Percentiles rank a stretch among this genome's conserved stretches.
These are phyloP conservation scores for Pilatotrama ljubarskyi DNA, from an alignment of 768 basidiomycete genomes.

Conservation along the genomic window DNA sequence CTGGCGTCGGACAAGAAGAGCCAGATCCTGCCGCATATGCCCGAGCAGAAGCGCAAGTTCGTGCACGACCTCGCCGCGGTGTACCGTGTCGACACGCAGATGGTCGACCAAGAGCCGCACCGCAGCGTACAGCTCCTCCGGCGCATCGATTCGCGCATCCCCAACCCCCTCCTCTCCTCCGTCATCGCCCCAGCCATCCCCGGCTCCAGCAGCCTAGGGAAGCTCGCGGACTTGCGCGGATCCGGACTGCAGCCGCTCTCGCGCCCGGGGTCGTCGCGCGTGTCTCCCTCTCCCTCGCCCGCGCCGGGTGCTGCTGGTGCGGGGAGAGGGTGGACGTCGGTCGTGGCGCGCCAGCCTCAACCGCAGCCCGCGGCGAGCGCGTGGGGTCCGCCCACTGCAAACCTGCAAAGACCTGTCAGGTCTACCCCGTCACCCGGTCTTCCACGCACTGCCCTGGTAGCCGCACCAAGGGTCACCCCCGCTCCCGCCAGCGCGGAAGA, in stretches of 20 bases:
- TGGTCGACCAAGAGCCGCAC: conserved; percentile 91
- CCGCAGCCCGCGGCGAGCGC: conserved; percentile 15
- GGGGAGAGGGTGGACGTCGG: conserved; percentile 36
- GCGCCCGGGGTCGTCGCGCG: conserved; percentile 15
- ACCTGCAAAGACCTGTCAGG: conserved; percentile 9
- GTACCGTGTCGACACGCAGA: conserved; percentile 81
- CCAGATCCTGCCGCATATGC: conserved; percentile 81
- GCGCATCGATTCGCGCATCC: conserved; percentile 80
- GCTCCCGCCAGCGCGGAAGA: conserved; percentile 16
- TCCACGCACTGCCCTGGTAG: neutral
- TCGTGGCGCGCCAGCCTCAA: conserved; percentile 29
- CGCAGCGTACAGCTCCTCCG: conserved; percentile 82
- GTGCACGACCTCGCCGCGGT: conserved; percentile 74
- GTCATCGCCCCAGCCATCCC: conserved; percentile 30
- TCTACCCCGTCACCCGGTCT: conserved; percentile 17
- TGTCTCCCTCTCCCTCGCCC: conserved; percentile 11
- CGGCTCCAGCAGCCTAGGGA: conserved; percentile 50
- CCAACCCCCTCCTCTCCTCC: conserved; percentile 66
- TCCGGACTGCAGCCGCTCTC: conserved; percentile 24
- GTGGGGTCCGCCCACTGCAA: conserved; percentile 13
- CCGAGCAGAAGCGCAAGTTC: conserved; percentile 76
- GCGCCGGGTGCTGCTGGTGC: conserved; percentile 4
- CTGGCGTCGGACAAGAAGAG: conserved; percentile 62
- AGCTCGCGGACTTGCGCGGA: conserved; percentile 55
- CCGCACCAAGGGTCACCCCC: conserved; percentile 8